Evolutionary conservation across 768 basidiomycete genomes (phyloP).

Genomic region (Leccinum ochraceum): DNA sequence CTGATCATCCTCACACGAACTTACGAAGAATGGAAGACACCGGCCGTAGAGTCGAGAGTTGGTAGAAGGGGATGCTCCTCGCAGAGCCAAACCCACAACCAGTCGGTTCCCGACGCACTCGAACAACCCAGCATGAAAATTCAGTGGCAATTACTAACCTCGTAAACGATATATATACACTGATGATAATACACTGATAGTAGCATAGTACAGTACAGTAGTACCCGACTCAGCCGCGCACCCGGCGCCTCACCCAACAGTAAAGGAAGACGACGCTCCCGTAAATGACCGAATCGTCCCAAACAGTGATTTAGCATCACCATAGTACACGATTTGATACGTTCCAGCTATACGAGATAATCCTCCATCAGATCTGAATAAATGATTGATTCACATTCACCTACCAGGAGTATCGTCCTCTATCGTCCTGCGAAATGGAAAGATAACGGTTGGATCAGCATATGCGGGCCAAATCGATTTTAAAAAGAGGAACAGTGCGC

Average conservation of each 20-base stretch:
- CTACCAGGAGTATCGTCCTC: constrained; percentile 50
- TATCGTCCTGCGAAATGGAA: constrained; percentile 48
- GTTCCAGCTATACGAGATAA: constrained; percentile 50
- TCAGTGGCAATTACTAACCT: background rate
- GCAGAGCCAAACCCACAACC: background rate
- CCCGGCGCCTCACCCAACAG: constrained; percentile 33
- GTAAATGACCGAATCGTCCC: constrained; percentile 65
- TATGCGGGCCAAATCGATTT: constrained; percentile 10
- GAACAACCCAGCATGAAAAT: background rate
- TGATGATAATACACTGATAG: background rate
- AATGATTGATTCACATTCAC: background rate
- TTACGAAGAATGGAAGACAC: too few species aligned
- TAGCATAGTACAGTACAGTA: background rate
- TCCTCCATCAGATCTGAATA: background rate
- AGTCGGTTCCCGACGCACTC: background rate
- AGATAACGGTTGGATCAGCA: background rate
- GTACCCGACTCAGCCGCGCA: background rate
- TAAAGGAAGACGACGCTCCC: constrained; percentile 63
- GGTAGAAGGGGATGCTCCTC: background rate
- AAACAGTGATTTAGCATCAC: constrained; percentile 71
- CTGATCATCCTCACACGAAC: too few species aligned
- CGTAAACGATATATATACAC: background rate
- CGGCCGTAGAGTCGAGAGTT: too few species aligned
- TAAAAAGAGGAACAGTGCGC: background rate
- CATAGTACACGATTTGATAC: constrained; percentile 71